Evolutionary conservation across 139 green algal species (phyloP), one percentile per base, ranked within the genome.

Genomic region (Spirogloea muscicola): DNA sequence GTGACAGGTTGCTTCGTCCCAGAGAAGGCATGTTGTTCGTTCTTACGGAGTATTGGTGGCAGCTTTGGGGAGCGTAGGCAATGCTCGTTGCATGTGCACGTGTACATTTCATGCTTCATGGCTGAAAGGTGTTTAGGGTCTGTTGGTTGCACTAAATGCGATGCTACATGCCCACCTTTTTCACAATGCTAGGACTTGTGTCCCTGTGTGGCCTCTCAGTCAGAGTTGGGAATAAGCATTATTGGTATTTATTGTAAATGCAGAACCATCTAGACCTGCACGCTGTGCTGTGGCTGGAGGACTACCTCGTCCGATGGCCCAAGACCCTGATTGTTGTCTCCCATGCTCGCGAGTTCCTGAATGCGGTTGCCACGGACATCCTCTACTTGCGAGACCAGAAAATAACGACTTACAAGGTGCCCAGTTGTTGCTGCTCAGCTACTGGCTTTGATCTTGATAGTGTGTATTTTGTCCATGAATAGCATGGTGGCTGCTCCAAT

Each of bases 341-440:
- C 21, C 95, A 99, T 85, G 94, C 98, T 82, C 87, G 95, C 29
- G 93, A 96, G 77, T 98, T 99, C 85, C 89, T 99, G 31, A 98
- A 99, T 83, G 90, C 80, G 25, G 86, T 98, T 7, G n/a, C 43
- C 74, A 97, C 92, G 6, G 81, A 84, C 70, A 81, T 81, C 41
- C 48, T 86, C 25, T 59, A 86, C 67, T 40, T 88, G 58, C 77
- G 86, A 37, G 41, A 79, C 42, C 76, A 84, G 52, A 79, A 79
- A 48, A 79, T 96, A 33, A 64, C 58, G 18, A 76, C 79, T 29
- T 95, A 95, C 81, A 72, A 80, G 72, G 70, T 79, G 0, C 6
- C 37, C 38, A 62, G 31, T 7, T 7, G 37, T 33, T 21, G 21
- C 21, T 21, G 21, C 21, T 21, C 21, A 31, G 21, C 21, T 21